Conservation (phyloP, 768 basidiomycete species). For the Tephrocybe sp. region DNA sequence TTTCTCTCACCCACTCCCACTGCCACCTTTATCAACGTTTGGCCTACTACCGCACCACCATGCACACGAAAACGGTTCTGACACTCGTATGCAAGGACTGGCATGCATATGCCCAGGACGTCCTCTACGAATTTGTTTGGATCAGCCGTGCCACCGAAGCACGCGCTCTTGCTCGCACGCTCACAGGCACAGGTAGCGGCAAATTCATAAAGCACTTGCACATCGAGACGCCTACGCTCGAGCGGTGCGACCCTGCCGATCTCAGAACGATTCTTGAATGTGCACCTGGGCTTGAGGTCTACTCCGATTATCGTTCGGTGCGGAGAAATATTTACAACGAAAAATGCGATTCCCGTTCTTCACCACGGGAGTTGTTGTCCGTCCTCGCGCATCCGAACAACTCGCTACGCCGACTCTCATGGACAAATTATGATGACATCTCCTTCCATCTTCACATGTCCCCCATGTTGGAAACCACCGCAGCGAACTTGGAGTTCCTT, state of each 20-base stretch:
- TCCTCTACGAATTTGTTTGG: conserved; percentile 72
- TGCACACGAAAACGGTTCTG: conserved; percentile 50
- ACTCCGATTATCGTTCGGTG: conserved; percentile 64
- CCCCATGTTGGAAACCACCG: conserved; percentile 50
- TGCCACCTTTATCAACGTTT: conserved; percentile 34
- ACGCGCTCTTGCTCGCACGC: conserved; percentile 35
- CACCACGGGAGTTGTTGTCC: conserved; percentile 58
- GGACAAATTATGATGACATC: conserved; percentile 73
- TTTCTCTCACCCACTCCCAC: conserved; percentile 42
- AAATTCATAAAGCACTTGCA: conserved; percentile 62
- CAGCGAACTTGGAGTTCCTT: conserved; percentile 60
- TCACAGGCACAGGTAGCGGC: conserved; percentile 40
- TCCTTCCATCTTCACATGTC: conserved; percentile 55
- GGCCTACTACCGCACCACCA: conserved; percentile 43
- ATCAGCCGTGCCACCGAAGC: conserved; percentile 55
- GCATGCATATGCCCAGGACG: conserved; percentile 51
- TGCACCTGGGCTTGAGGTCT: conserved; percentile 57
- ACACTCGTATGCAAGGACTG: conserved; percentile 57
- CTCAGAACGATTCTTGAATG: conserved; percentile 69
- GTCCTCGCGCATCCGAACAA: conserved; percentile 56
- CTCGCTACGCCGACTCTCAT: conserved; percentile 57
- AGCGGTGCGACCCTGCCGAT: conserved; percentile 65
- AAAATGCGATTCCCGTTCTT: conserved; percentile 42
- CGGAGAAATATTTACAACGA: conserved; percentile 52
- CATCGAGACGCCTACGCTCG: conserved; percentile 66